Percentiles rank a stretch among this genome's conserved stretches.
Evolutionary conservation across 805 yeast genomes (phyloP).

Genomic region (Ogataea angusta): DNA sequence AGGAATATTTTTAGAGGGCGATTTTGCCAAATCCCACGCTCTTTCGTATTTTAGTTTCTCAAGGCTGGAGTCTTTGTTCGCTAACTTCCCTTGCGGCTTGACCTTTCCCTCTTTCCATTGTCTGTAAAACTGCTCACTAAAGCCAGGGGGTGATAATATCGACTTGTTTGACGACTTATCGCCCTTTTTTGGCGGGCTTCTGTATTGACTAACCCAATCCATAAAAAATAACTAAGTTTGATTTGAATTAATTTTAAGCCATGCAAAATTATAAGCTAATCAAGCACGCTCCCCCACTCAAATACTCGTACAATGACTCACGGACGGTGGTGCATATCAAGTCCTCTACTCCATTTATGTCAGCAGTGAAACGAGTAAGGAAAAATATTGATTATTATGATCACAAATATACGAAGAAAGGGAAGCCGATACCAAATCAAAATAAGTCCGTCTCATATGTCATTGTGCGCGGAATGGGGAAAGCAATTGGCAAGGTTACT

Average conservation of each 20-base stretch:
- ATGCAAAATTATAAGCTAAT: constrained; percentile 37
- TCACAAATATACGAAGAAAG: constrained; percentile 42
- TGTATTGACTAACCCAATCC: constrained; percentile 13
- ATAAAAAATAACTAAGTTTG: background rate
- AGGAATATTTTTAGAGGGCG: constrained; percentile 82
- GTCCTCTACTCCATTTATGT: constrained; percentile 64
- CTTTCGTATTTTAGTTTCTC: constrained; percentile 50
- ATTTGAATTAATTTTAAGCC: constrained; percentile 1
- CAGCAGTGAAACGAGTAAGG: constrained; percentile 64
- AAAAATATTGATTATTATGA: constrained; percentile 40
- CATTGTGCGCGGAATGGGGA: constrained; percentile 73
- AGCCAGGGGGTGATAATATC: constrained; percentile 20
- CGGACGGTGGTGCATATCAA: constrained; percentile 56
- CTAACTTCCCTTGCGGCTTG: constrained; percentile 1
- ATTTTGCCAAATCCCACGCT: constrained; percentile 83
- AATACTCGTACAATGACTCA: constrained; percentile 40
- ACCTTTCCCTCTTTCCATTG: constrained; percentile 14
- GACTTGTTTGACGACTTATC: constrained; percentile 3
- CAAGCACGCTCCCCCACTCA: constrained; percentile 53
- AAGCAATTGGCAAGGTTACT: constrained; percentile 60
- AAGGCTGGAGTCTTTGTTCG: constrained; percentile 21
- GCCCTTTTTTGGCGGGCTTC: background rate
- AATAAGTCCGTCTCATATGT: constrained; percentile 39
- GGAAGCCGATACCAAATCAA: constrained; percentile 23
- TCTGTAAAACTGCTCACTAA: constrained; percentile 17